Evolutionary conservation across 1,139 yeast species (phyloP).

Genomic region (Diutina mesorugosa): DNA sequence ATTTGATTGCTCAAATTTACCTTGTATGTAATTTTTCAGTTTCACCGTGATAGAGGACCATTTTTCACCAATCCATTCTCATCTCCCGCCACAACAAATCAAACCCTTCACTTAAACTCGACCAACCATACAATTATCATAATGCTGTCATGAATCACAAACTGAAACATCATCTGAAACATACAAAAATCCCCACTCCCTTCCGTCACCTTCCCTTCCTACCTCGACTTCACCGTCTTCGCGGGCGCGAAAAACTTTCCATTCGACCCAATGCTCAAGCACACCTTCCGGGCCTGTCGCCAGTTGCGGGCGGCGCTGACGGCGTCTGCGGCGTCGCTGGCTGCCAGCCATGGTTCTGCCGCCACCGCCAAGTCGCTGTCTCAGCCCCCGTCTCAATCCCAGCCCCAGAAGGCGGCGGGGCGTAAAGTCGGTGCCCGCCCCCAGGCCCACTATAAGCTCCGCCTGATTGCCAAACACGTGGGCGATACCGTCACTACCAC

Average conservation of each 20-base stretch:
- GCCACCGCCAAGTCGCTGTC: conserved; percentile 2
- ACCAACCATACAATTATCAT: too few species aligned
- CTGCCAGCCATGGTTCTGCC: not conserved
- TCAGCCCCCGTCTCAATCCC: not conserved
- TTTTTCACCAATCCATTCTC: too few species aligned
- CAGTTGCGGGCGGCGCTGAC: not conserved
- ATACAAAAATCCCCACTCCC: too few species aligned
- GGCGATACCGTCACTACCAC: conserved; percentile 11
- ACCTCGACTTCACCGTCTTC: not conserved
- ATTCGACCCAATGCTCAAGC: not conserved
- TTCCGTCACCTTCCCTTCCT: too few species aligned
- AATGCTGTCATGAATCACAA: too few species aligned
- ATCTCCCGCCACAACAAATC: too few species aligned
- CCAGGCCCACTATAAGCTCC: conserved; percentile 14
- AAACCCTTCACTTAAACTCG: too few species aligned
- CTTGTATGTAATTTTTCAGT: too few species aligned
- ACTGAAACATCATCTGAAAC: not conserved
- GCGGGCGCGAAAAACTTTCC: not conserved
- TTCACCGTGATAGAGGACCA: too few species aligned
- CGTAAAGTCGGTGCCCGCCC: not conserved
- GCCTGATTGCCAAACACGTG: conserved; percentile 24
- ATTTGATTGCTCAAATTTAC: too few species aligned
- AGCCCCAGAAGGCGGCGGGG: not conserved
- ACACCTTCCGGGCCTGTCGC: not conserved
- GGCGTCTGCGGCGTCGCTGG: not conserved